phyloP scores from a whole-genome alignment of 495 filamentous ascomycete genomes.

The Penicillium desertorum region DNA sequence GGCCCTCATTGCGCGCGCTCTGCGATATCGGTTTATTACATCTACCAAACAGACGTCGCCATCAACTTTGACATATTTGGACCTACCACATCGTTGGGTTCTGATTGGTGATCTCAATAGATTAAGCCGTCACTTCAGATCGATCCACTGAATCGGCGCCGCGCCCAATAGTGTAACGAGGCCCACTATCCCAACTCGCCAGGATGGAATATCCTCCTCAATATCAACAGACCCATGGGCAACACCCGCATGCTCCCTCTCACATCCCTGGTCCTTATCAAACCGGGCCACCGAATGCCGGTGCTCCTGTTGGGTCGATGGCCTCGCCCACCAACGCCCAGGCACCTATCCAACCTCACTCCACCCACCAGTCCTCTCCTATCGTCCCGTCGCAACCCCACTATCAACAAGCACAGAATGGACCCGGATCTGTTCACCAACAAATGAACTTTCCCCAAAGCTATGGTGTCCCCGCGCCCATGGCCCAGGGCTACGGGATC shows the following conservation, averaged over 20 bases:
- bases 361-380: conserved; percentile 51
- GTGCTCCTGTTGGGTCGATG: conserved; percentile 49
- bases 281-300: conserved; percentile 46
- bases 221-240: conserved; percentile 56
- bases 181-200: conserved; percentile 23
- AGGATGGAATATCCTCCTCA: conserved; percentile 58
- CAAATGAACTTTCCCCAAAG: conserved; percentile 55
- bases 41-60: conserved; percentile 31
- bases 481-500: conserved; percentile 52
- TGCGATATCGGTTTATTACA: conserved; percentile 27
- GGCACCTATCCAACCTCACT: conserved; percentile 52
- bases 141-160: conserved; percentile 26
- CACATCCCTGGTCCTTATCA: conserved; percentile 53
- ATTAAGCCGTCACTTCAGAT: conserved; percentile 25
- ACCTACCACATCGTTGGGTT: conserved; percentile 11
- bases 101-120: conserved; percentile 21
- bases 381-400: conserved; percentile 56
- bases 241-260: conserved; percentile 52
- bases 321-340: conserved; percentile 54
- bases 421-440: conserved; percentile 49
- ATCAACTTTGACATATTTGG: conserved; percentile 14
- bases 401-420: conserved; percentile 49
- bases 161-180: conserved; percentile 33
- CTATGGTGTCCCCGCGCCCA: conserved; percentile 48
- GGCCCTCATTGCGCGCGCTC: conserved; percentile 29